Evolutionary conservation across 2,329 filamentous ascomycete genomes (phyloP).

Genomic region (Xylaria sp.): DNA sequence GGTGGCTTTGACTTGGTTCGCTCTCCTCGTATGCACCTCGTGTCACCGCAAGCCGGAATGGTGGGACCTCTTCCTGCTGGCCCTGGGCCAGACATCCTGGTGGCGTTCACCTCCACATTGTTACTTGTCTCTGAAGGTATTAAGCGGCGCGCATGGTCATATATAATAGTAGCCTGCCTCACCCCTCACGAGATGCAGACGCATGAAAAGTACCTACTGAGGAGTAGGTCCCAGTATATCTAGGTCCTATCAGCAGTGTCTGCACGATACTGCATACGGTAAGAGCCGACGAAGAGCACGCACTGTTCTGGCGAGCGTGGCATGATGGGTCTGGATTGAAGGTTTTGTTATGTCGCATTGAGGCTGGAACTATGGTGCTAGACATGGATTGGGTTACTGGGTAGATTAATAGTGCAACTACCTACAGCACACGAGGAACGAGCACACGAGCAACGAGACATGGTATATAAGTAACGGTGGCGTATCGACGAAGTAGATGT

Average conservation of each 20-base stretch:
- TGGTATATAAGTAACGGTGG: background rate
- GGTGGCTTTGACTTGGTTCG: conserved; percentile 8
- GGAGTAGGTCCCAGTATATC: no score
- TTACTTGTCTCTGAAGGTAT: background rate
- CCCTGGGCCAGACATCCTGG: background rate
- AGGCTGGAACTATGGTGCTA: conserved; percentile 4
- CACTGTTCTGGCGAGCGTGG: conserved; percentile 14
- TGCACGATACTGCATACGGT: background rate
- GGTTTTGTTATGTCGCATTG: conserved; percentile 13
- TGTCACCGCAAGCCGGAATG: conserved; percentile 4
- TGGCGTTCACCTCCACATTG: background rate
- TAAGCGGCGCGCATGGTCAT: background rate
- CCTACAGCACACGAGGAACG: background rate
- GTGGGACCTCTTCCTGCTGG: background rate
- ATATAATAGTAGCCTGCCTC: background rate
- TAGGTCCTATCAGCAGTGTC: background rate
- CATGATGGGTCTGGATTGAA: conserved; percentile 10
- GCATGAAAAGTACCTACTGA: background rate
- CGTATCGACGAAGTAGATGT: background rate
- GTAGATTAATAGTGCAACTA: background rate
- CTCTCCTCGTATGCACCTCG: conserved; percentile 11
- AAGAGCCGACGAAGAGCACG: conserved; percentile 12
- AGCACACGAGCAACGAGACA: background rate
- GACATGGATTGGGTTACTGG: background rate
- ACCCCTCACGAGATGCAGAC: background rate